Evolutionary conservation across 345 rosid genomes (phyloP).

Genomic region (Brassica napus): Da-Ae NC_063442.1:35951001-35951500

Average conservation of each 20-base stretch:
- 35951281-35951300: constrained; percentile 70
- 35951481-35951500: background rate
- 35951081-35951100: background rate
- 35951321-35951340: background rate
- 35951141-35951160: constrained; percentile 92
- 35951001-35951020: constrained; percentile 9
- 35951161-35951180: constrained; percentile 97
- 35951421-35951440: background rate
- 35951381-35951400: constrained; percentile 29
- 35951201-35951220: constrained; percentile 87
- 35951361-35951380: background rate
- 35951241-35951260: constrained; percentile 88
- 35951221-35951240: constrained; percentile 86
- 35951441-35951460: background rate
- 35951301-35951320: fast-evolving
- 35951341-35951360: background rate
- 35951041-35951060: background rate
- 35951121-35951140: constrained; percentile 91
- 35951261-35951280: constrained; percentile 85
- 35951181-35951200: constrained; percentile 81
- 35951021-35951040: constrained; percentile 17
- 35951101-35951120: constrained; percentile 53
- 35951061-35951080: background rate
- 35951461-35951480: constrained; percentile 9
- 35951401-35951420: background rate